Conservation (phyloP, 805 yeast genomes). For the Wickerhamomyces strasburgensis region DNA sequence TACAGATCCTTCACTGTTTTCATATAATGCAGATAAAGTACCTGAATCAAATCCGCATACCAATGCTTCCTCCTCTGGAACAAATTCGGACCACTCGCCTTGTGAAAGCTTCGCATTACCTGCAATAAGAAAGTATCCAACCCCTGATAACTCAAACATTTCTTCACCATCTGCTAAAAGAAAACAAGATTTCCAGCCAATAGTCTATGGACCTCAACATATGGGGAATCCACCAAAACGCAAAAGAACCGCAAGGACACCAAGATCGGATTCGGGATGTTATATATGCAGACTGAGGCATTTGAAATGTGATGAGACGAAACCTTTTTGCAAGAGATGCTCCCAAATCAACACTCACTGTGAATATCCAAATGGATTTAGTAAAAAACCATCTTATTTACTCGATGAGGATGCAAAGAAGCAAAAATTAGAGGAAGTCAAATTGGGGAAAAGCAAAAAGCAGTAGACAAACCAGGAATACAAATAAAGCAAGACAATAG, state of each 20-base stretch:
- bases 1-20: not conserved
- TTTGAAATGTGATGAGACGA: constrained; percentile 57
- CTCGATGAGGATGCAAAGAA: constrained; percentile 3
- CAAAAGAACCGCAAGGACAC: constrained; percentile 24
- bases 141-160: not conserved
- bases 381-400: constrained; percentile 8
- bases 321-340: constrained; percentile 52
- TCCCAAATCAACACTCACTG: constrained; percentile 22
- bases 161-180: not conserved
- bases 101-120: no score
- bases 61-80: not conserved
- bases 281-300: constrained; percentile 56
- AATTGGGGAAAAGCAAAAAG: not conserved
- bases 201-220: no score
- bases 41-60: not conserved
- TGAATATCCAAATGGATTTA: constrained; percentile 8
- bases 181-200: no score
- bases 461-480: no score
- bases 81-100: no score
- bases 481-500: no score
- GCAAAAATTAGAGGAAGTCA: constrained; percentile 7
- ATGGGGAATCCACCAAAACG: no score
- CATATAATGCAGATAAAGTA: no score
- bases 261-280: constrained; percentile 36
- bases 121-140: no score